phyloP scores from a whole-genome alignment of 2,329 filamentous ascomycete genomes.

The Fusarium gaditjirri region DNA sequence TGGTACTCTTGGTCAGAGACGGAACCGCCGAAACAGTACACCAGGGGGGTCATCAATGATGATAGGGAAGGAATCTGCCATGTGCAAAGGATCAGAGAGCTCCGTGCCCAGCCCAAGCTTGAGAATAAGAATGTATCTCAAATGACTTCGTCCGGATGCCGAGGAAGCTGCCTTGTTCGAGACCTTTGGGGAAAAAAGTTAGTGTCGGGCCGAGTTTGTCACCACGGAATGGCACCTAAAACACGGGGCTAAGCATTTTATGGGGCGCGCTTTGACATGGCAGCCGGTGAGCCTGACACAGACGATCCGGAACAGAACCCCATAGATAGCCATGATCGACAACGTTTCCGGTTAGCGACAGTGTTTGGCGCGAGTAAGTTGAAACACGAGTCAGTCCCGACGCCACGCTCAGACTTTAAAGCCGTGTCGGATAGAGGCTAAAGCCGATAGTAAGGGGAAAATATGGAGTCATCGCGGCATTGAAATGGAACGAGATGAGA shows the following conservation, averaged over 20 bases:
- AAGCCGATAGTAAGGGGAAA: background rate
- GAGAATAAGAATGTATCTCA: background rate
- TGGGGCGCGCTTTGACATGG: background rate
- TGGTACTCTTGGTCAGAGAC: conserved; percentile 27
- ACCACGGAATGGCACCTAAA: background rate
- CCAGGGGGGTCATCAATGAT: background rate
- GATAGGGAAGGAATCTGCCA: background rate
- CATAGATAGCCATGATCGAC: background rate
- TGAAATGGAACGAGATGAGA: background rate
- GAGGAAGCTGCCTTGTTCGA: background rate
- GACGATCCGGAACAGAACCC: background rate
- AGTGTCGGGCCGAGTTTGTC: background rate
- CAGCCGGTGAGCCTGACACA: background rate
- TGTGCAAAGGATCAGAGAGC: background rate
- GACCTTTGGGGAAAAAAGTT: too few relatives aligned
- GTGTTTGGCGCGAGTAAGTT: background rate
- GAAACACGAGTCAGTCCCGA: background rate
- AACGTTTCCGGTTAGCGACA: background rate
- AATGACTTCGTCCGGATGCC: background rate
- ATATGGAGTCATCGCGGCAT: background rate
- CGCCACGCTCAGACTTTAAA: background rate
- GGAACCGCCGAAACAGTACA: background rate
- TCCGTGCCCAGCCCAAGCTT: background rate
- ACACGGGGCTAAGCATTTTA: background rate
- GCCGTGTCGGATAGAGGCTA: background rate